phyloP scores from a whole-genome alignment of 306 rosid species.

The Acacia melanoxylon region DNA sequence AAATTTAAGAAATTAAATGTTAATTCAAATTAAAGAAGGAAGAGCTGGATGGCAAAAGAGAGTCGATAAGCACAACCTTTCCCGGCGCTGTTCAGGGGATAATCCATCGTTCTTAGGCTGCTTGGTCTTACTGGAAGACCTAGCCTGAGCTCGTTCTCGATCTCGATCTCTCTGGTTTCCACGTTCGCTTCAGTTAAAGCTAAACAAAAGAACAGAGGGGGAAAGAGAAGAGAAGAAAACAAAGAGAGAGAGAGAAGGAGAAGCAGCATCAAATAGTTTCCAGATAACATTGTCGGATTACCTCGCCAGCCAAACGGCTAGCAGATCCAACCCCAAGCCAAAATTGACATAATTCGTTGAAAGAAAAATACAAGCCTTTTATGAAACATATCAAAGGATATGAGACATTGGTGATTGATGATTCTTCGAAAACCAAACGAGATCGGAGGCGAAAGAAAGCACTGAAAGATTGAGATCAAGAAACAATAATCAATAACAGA shows the following conservation, averaged over 20 bases:
- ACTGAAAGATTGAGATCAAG: not conserved
- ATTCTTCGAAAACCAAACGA: conserved; percentile 28
- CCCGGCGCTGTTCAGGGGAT: conserved; percentile 77
- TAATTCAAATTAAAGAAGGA: not conserved
- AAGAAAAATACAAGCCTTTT: not conserved
- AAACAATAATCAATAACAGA: not conserved
- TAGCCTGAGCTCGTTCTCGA: conserved; percentile 77
- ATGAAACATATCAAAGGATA: conserved; percentile 50
- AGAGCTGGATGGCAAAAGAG: not conserved
- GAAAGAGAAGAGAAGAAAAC: not conserved
- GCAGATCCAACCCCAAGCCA: not conserved
- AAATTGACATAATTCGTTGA: not conserved
- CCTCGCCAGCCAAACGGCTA: conserved; percentile 11
- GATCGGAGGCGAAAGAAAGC: conserved; percentile 15
- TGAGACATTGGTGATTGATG: conserved; percentile 52
- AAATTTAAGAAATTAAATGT: not conserved
- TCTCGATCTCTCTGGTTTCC: conserved; percentile 74
- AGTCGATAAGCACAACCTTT: conserved; percentile 45
- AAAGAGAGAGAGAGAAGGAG: conserved; percentile 5
- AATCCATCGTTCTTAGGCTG: conserved; percentile 60
- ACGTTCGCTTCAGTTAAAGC: conserved; percentile 73
- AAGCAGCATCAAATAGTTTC: not conserved
- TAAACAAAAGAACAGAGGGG: conserved; percentile 18
- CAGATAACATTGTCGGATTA: not conserved
- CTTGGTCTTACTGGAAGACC: conserved; percentile 42